Evolutionary conservation across 352 stramenopile species (phyloP).

Genomic region (Thraustochytrium striatum): DNA sequence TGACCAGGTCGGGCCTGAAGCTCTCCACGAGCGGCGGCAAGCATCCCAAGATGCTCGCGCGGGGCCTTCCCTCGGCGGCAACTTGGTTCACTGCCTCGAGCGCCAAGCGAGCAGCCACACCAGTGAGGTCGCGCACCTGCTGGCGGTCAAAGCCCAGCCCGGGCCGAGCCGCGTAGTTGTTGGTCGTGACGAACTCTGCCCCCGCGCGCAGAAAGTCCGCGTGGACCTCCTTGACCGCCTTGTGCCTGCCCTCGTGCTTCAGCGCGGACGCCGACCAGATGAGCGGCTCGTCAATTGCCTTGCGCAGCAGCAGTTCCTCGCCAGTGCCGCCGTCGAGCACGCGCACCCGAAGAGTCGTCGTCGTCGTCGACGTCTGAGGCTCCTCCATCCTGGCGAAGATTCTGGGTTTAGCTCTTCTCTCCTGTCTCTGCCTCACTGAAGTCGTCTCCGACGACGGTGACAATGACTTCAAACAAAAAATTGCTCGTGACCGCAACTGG

Average conservation of each 20-base stretch:
- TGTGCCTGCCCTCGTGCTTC: conserved; percentile 66
- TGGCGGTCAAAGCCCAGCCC: conserved; percentile 71
- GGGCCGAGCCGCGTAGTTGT: conserved; percentile 82
- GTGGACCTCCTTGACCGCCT: conserved; percentile 70
- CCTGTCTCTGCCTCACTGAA: too few species aligned
- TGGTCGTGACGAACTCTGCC: conserved; percentile 76
- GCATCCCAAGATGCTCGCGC: conserved; percentile 70
- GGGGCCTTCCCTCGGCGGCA: too few species aligned
- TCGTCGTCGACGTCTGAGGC: too few species aligned
- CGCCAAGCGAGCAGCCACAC: too few species aligned
- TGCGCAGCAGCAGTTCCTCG: conserved; percentile 76
- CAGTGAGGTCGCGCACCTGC: conserved; percentile 63
- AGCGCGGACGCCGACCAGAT: conserved; percentile 81
- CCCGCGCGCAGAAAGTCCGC: conserved; percentile 71
- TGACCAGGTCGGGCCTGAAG: conserved; percentile 75
- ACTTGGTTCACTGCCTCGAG: too few species aligned
- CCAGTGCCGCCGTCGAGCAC: conserved; percentile 79
- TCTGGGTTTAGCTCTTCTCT: too few species aligned
- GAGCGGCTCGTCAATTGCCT: conserved; percentile 74
- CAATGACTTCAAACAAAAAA: too few species aligned
- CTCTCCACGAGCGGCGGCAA: conserved; percentile 76
- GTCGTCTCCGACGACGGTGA: too few species aligned
- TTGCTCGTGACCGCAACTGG: too few species aligned
- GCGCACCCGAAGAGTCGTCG: too few species aligned
- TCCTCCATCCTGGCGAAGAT: too few species aligned